Evolutionary conservation across 2,329 filamentous ascomycete species (phyloP).

Genomic region (Cladosporium sp.): DNA sequence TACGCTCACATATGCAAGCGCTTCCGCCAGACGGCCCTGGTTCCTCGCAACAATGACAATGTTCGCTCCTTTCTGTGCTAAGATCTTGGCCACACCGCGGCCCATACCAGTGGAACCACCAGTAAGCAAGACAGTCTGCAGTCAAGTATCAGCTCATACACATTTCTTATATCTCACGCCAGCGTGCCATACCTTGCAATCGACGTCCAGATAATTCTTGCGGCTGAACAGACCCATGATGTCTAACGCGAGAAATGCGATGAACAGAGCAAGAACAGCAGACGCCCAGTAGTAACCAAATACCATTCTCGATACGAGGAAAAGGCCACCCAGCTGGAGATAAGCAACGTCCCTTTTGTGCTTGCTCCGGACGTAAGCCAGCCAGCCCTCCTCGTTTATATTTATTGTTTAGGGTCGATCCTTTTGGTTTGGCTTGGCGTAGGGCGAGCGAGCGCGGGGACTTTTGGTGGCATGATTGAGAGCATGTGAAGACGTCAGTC

Average conservation of each 20-base stretch:
- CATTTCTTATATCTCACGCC: slow-evolving; percentile 20
- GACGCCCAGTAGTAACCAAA: slow-evolving; percentile 40
- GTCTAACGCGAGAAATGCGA: slow-evolving; percentile 42
- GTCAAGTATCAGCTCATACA: background rate
- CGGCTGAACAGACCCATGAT: slow-evolving; percentile 68
- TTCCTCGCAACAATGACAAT: slow-evolving; percentile 82
- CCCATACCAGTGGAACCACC: slow-evolving; percentile 95
- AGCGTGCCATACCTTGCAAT: slow-evolving; percentile 68
- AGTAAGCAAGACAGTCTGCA: slow-evolving; percentile 81
- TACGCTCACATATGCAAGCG: slow-evolving; percentile 66
- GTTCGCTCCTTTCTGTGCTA: slow-evolving; percentile 81
- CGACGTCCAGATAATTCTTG: slow-evolving; percentile 78
- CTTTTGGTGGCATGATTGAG: background rate
- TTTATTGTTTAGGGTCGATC: background rate
- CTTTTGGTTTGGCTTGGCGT: background rate
- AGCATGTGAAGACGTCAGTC: background rate
- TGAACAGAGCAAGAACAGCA: slow-evolving; percentile 36
- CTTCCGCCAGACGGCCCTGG: slow-evolving; percentile 69
- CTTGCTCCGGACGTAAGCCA: background rate
- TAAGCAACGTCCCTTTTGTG: background rate
- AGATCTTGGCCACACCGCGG: slow-evolving; percentile 68
- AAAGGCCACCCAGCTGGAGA: background rate
- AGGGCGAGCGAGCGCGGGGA: background rate
- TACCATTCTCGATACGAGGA: slow-evolving; percentile 33
- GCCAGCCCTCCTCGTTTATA: background rate